Evolutionary conservation across 2,329 filamentous ascomycete genomes (phyloP).

Genomic region (Stagonosporopsis vannaccii): DNA sequence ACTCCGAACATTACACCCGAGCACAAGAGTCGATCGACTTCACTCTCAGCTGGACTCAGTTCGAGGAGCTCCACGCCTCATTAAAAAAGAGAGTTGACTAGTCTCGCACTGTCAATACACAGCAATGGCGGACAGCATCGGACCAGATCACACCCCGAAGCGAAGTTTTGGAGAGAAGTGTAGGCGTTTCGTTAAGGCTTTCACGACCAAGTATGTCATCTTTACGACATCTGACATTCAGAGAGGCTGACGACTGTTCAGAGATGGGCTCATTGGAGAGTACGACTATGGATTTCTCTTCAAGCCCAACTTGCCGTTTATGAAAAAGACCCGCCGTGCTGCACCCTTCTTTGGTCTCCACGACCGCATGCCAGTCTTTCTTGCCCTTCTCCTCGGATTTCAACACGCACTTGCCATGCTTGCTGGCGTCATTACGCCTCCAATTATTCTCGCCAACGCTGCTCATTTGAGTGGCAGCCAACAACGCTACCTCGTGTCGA

Average conservation of each 20-base stretch:
- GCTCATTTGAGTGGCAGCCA: conserved; percentile 68
- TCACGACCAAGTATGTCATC: conserved; percentile 57
- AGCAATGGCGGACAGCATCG: conserved; percentile 52
- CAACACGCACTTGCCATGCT: conserved; percentile 81
- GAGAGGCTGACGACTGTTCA: conserved; percentile 37
- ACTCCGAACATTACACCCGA: not conserved
- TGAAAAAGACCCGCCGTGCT: conserved; percentile 66
- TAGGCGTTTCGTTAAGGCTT: conserved; percentile 52
- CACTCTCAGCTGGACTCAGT: not conserved
- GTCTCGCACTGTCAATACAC: conserved; percentile 9
- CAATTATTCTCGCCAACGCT: conserved; percentile 72
- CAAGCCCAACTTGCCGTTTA: conserved; percentile 80
- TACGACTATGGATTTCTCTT: conserved; percentile 95
- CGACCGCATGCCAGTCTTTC: conserved; percentile 76
- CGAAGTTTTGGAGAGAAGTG: conserved; percentile 52
- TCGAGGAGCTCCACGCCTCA: conserved; percentile 19
- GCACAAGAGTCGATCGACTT: not conserved
- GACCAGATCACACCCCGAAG: conserved; percentile 51
- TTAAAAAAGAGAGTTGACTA: conserved; percentile 17
- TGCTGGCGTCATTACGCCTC: conserved; percentile 74
- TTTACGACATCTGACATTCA: not conserved
- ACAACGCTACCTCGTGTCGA: conserved; percentile 80
- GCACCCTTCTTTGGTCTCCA: conserved; percentile 87
- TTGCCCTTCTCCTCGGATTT: conserved; percentile 77
- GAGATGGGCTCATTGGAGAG: conserved; percentile 78